Base-by-base conservation (phyloP, 305 asterid species). In the Euphrasia arctica region DNA sequence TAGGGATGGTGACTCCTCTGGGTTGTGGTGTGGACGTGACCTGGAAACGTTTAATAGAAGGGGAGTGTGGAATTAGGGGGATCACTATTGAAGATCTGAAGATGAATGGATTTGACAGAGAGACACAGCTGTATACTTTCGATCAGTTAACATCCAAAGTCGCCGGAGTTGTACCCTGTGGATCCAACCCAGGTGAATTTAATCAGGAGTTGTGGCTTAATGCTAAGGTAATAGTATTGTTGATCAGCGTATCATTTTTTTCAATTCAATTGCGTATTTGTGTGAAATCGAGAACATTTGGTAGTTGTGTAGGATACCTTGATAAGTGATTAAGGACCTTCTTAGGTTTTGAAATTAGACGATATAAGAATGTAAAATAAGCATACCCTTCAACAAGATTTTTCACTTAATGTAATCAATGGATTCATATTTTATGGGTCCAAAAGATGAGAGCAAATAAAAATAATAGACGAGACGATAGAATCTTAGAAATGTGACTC, bases 1-100 rank as follows among this genome's bases (percentile, higher is more conserved):
- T 88, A 60, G 99, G 99, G 54, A 82, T 93, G 96, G 95, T 91
- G 52, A 91, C 96, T 54, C 96, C 96, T 56, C 67, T 91, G 76
- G 98, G 95, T 13, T 85, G 95, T 72, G 97, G 97, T 11, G 95
- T 88, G 76, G 86, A 81, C 58, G 79, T 78, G 25, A 77, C 95
- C 7, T 93, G 99, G 99, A 83, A 80, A 76, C 85, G 88, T 9
- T 70, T 93, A 63, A 54, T 83, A 47, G 85, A 89, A 56, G 99
- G 99, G 63, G 84, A 75, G 43, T 87, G 95, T 34, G 99, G 99
- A 51, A 70, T 93, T 54, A 86, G 96, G 74, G 82, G 87, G 22
- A 71, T 93, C 64, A 74, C 85, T 45, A 63, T 76, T 63, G 95
- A 93, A 52, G 97, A 93, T 79, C 68, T 93, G 62, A 85, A 86